Percentiles rank a stretch among this genome's conserved stretches.
These are phyloP conservation scores for Pyrenochaeta sp. DNA, from an alignment of 2,329 filamentous ascomycete species.

Conservation along the genomic window DNA sequence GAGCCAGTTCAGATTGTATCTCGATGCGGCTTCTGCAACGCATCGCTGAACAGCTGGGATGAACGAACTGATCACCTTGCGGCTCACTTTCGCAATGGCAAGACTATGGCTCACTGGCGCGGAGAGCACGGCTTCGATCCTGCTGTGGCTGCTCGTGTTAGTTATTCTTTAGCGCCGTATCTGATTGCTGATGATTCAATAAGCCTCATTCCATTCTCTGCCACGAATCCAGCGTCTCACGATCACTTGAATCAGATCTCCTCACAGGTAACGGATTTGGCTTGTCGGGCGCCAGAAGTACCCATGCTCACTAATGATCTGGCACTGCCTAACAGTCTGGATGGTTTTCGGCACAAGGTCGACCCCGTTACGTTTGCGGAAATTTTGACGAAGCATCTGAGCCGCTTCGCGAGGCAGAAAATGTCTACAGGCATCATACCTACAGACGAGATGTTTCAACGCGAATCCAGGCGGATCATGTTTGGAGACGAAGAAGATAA, in stretches of 20 bases:
- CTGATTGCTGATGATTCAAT: constrained; percentile 54
- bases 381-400: too few species aligned
- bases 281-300: too few species aligned
- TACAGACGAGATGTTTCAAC: constrained; percentile 60
- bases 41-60: constrained; percentile 54
- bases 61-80: constrained; percentile 59
- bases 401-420: too few species aligned
- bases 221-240: constrained; percentile 40
- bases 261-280: too few species aligned
- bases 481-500: constrained; percentile 57
- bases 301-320: too few species aligned
- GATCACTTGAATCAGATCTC: too few species aligned
- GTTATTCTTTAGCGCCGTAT: constrained; percentile 57
- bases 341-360: too few species aligned
- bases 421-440: constrained; percentile 52
- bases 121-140: constrained; percentile 60
- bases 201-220: constrained; percentile 52
- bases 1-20: constrained; percentile 59
- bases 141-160: constrained; percentile 52
- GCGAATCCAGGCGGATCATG: constrained; percentile 53
- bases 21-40: constrained; percentile 60
- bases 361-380: too few species aligned
- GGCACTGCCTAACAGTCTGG: too few species aligned
- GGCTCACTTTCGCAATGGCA: constrained; percentile 60
- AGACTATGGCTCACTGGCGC: constrained; percentile 60